Percentiles rank a stretch among this genome's conserved stretches.
Evolutionary conservation across 768 basidiomycete species (phyloP).

Genomic region (Lactifluus pinguis): DNA sequence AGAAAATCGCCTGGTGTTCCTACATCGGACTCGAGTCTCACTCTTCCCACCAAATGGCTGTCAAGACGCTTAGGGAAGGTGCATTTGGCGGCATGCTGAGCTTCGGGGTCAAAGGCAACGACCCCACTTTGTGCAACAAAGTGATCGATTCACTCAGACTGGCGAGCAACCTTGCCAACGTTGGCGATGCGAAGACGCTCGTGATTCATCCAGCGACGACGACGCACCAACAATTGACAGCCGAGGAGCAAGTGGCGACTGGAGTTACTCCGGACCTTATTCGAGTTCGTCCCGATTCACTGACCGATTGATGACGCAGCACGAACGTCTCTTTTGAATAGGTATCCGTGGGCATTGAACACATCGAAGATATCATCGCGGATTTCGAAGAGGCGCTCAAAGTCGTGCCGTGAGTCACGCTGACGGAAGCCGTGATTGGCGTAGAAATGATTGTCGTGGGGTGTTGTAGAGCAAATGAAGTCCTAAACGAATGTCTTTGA

Average conservation of each 20-base stretch:
- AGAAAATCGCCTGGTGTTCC: slow-evolving; percentile 64
- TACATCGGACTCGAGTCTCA: slow-evolving; percentile 66
- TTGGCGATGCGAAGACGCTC: slow-evolving; percentile 72
- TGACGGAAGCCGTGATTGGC: background rate
- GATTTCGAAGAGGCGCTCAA: slow-evolving; percentile 34
- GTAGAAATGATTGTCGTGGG: background rate
- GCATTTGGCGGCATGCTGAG: slow-evolving; percentile 66
- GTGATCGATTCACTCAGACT: slow-evolving; percentile 65
- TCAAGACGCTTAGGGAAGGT: slow-evolving; percentile 44
- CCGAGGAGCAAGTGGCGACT: slow-evolving; percentile 49
- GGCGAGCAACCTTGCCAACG: slow-evolving; percentile 65
- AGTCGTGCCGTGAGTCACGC: slow-evolving; percentile 16
- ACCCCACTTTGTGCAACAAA: slow-evolving; percentile 38
- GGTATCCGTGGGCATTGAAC: slow-evolving; percentile 37
- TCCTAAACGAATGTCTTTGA: background rate
- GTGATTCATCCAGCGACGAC: slow-evolving; percentile 74
- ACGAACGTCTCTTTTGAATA: slow-evolving; percentile 4
- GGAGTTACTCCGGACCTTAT: slow-evolving; percentile 74
- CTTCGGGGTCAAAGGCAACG: slow-evolving; percentile 63
- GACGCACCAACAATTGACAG: slow-evolving; percentile 62
- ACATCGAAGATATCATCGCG: slow-evolving; percentile 35
- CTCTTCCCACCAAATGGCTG: slow-evolving; percentile 48
- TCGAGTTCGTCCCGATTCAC: slow-evolving; percentile 35
- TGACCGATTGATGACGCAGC: background rate
- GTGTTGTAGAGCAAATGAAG: background rate